Evolutionary conservation across 2,329 filamentous ascomycete species (phyloP).

Genomic region (Colletotrichum nymphaeae): DNA sequence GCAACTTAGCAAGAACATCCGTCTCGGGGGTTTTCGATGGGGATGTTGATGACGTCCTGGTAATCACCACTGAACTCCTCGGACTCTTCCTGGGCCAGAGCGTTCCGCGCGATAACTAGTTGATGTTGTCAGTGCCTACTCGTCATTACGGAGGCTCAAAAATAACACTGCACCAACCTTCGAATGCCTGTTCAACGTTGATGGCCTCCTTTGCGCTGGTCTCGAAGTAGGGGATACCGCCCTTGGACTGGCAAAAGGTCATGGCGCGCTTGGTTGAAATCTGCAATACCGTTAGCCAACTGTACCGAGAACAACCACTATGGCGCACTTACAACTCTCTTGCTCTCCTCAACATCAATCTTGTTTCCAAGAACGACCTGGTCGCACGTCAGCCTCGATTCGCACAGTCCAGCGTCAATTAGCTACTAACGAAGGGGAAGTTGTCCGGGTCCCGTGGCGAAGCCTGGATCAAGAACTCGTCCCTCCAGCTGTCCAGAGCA

Average conservation of each 20-base stretch:
- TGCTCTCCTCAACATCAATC: constrained; percentile 98
- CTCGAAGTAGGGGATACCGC: constrained; percentile 98
- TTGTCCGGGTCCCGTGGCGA: constrained; percentile 96
- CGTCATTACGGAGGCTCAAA: background rate
- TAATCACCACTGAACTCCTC: constrained; percentile 98
- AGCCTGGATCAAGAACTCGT: constrained; percentile 98
- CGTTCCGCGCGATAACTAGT: constrained; percentile 93
- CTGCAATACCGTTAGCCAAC: constrained; percentile 50
- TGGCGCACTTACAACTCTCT: constrained; percentile 77
- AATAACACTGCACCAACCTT: constrained; percentile 59
- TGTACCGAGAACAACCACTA: too few relatives aligned
- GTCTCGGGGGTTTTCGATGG: constrained; percentile 92
- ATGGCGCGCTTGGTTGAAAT: constrained; percentile 96
- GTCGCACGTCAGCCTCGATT: constrained; percentile 37
- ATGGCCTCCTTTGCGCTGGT: constrained; percentile 98
- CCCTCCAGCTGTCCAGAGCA: constrained; percentile 96
- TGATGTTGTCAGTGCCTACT: constrained; percentile 31
- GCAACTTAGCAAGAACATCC: constrained; percentile 72
- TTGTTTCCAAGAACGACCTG: constrained; percentile 98
- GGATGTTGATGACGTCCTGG: constrained; percentile 97
- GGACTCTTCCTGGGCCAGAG: constrained; percentile 94
- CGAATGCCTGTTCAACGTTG: constrained; percentile 89
- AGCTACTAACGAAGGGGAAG: constrained; percentile 89
- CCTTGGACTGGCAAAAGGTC: constrained; percentile 98
- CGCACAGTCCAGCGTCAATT: background rate